Conservation (phyloP, 805 yeast genomes). For the Sungouiozyma ichnusensis region DNA sequence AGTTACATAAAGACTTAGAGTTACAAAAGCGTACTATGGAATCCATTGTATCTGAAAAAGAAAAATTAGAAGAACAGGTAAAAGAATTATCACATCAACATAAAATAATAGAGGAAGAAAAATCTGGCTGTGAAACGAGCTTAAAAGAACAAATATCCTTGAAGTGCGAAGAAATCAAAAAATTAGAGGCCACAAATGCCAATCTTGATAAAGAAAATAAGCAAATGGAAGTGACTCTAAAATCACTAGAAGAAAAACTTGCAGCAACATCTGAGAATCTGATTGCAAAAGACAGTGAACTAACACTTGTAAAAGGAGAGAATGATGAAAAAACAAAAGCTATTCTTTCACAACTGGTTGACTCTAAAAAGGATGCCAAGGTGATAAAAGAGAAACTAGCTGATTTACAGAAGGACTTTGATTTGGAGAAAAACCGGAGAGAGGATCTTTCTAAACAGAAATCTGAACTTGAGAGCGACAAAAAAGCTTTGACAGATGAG, state of each 20-base stretch:
- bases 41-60: background rate
- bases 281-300: background rate
- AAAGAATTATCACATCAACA: background rate
- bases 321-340: background rate
- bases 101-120: background rate
- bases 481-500: background rate
- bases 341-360: background rate
- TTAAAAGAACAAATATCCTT: background rate
- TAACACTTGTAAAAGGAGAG: background rate
- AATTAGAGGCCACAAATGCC: background rate
- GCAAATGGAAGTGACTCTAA: background rate
- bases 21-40: background rate
- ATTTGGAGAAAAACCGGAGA: slow-evolving; percentile 4
- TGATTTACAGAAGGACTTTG: background rate
- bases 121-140: background rate
- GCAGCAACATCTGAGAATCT: background rate
- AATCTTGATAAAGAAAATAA: slow-evolving; percentile 1
- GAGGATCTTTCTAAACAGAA: slow-evolving; percentile 1
- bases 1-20: background rate
- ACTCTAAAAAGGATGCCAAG: background rate
- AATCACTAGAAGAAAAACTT: background rate
- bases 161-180: background rate
- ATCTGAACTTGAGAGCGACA: background rate
- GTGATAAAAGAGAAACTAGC: background rate
- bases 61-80: background rate